Evolutionary conservation across 768 basidiomycete genomes (phyloP).

Genomic region (Mycena belliarum): DNA sequence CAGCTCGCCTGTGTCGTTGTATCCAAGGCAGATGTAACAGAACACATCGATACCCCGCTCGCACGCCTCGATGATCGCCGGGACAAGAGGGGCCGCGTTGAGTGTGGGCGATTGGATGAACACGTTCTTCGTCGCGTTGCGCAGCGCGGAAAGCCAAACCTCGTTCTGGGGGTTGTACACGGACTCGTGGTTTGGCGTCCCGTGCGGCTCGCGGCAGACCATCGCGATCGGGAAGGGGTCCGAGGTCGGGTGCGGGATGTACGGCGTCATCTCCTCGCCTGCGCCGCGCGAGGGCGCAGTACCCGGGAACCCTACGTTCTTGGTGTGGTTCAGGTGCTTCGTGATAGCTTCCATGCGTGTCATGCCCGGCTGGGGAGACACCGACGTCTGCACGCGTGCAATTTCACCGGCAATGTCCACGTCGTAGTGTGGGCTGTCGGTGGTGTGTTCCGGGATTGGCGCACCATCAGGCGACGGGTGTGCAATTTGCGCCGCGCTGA

Average conservation of each 20-base stretch:
- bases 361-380: constrained; percentile 20
- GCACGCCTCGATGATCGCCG: constrained; percentile 60
- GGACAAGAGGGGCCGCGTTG: constrained; percentile 64
- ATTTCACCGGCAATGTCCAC: constrained; percentile 27
- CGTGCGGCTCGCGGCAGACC: constrained; percentile 63
- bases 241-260: constrained; percentile 60
- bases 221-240: constrained; percentile 63
- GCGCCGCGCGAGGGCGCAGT: constrained; percentile 29
- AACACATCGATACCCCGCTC: constrained; percentile 60
- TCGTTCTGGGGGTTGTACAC: constrained; percentile 62
- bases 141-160: constrained; percentile 67
- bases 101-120: constrained; percentile 78
- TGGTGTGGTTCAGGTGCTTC: constrained; percentile 40
- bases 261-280: constrained; percentile 58
- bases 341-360: constrained; percentile 36
- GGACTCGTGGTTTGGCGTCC: constrained; percentile 48
- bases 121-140: constrained; percentile 58
- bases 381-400: constrained; percentile 23
- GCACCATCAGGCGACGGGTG: constrained; percentile 19
- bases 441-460: constrained; percentile 22
- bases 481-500: constrained; percentile 26
- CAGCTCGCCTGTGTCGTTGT: constrained; percentile 59
- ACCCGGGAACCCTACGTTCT: constrained; percentile 34
- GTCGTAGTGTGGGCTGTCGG: constrained; percentile 26
- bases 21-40: constrained; percentile 60